Percentiles rank a stretch among this genome's conserved stretches.
phyloP scores from a whole-genome alignment of 1,139 yeast species.

The Blastobotrys ciferrii region DNA sequence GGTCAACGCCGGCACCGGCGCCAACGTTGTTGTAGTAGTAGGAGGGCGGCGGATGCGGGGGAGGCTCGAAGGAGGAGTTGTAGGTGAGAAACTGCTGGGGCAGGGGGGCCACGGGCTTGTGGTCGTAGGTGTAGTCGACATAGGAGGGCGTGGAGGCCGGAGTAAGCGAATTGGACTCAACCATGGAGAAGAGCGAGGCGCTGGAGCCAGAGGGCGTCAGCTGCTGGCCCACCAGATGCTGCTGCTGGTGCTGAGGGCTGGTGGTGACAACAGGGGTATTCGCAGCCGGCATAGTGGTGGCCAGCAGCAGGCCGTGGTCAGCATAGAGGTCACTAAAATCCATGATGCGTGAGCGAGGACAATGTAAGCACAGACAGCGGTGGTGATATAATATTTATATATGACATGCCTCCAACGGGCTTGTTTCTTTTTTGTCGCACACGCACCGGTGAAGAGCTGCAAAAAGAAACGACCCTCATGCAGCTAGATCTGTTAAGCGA shows the following conservation, averaged over 20 bases:
- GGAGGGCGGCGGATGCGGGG: constrained; percentile 10
- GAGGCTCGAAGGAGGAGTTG: constrained; percentile 5
- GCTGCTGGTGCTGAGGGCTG: constrained; percentile 1
- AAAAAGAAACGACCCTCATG: neutral
- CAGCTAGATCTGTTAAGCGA: constrained; percentile 4
- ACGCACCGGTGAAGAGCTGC: neutral
- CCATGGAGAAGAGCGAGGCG: constrained; percentile 4
- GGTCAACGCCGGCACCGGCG: too few relatives aligned
- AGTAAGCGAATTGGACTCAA: neutral
- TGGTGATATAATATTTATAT: neutral
- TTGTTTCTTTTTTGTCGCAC: constrained; percentile 2
- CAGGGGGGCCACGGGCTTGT: constrained; percentile 6
- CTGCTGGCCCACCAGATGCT: too few relatives aligned
- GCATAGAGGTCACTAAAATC: constrained; percentile 3
- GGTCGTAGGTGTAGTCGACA: constrained; percentile 13
- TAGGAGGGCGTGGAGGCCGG: constrained; percentile 12
- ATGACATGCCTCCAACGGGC: neutral
- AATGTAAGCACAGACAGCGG: neutral
- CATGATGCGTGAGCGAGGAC: neutral
- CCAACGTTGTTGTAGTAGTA: constrained; percentile 1
- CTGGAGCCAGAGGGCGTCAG: neutral
- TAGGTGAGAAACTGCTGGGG: constrained; percentile 8
- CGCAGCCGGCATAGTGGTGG: neutral
- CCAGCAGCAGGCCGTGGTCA: constrained; percentile 5
- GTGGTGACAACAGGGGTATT: constrained; percentile 6